A percentile compares a stretch with the other conserved stretches of the same genome.
These are phyloP conservation scores for Geotrichum bryndzae DNA, from an alignment of 1,139 yeast genomes.

Conservation along the genomic window DNA sequence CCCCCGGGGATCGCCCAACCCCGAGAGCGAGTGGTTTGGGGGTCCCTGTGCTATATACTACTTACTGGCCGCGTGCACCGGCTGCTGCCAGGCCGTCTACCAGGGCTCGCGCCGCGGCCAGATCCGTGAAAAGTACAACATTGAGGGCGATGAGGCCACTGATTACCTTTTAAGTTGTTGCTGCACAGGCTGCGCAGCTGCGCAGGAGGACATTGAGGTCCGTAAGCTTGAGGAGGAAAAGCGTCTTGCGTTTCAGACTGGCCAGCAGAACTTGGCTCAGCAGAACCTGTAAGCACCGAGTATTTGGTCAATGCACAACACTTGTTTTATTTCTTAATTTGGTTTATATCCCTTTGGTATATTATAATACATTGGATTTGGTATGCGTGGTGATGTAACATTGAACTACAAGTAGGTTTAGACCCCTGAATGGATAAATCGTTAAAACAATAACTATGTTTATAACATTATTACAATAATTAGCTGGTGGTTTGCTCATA, in stretches of 20 bases:
- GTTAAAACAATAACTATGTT: too few relatives aligned
- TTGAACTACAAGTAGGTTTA: too few relatives aligned
- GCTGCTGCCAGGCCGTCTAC: not conserved
- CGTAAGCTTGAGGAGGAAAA: not conserved
- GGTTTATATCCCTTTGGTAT: too few relatives aligned
- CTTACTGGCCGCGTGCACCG: slow-evolving; percentile 6
- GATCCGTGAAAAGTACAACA: slow-evolving; percentile 3
- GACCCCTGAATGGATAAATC: too few relatives aligned
- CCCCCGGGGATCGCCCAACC: not conserved
- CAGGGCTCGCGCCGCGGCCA: slow-evolving; percentile 3
- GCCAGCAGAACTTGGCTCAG: not conserved
- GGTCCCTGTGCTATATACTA: slow-evolving; percentile 5
- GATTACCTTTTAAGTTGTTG: slow-evolving; percentile 5
- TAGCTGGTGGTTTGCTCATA: too few relatives aligned
- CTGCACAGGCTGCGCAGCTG: slow-evolving; percentile 7
- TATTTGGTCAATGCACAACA: too few relatives aligned
- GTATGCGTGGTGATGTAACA: too few relatives aligned
- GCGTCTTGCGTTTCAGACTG: not conserved
- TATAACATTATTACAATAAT: too few relatives aligned
- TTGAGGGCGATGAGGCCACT: not conserved
- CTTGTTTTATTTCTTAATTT: too few relatives aligned
- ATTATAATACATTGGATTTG: too few relatives aligned
- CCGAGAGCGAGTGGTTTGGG: not conserved
- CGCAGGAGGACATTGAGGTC: slow-evolving; percentile 12
- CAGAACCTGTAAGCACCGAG: not conserved